These are phyloP conservation scores for Coix lacrymajobi DNA, from an alignment of 176 grass and related monocot genomes.

Conservation along the genomic window DNA sequence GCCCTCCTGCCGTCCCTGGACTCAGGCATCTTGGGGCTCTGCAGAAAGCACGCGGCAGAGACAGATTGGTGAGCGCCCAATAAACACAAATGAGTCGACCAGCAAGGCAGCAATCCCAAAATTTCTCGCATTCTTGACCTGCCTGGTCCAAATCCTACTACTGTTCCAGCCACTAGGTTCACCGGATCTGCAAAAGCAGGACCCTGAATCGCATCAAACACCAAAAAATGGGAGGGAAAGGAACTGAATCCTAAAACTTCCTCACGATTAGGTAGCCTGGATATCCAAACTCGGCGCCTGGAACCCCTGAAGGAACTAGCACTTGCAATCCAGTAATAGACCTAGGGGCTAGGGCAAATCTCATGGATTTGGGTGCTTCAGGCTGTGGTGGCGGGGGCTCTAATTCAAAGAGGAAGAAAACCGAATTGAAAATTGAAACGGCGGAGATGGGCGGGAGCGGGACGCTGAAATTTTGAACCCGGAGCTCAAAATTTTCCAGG, in stretches of 20 bases:
- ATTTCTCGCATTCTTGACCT: not conserved
- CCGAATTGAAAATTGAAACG: not conserved
- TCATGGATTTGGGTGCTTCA: not conserved
- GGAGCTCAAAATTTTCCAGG: not conserved
- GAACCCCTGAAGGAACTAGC: not conserved
- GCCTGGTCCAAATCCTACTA: not conserved
- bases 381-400: not conserved
- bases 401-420: not conserved
- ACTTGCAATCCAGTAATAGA: not conserved
- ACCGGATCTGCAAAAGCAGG: not conserved
- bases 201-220: slow-evolving; percentile 8
- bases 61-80: not conserved
- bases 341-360: not conserved
- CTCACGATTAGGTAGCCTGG: slow-evolving; percentile 16
- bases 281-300: not conserved
- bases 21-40: slow-evolving; percentile 44
- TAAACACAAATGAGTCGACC: not conserved
- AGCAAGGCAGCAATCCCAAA: not conserved
- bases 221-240: not conserved
- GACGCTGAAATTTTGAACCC: slow-evolving; percentile 12
- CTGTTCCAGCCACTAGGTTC: not conserved
- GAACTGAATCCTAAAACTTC: not conserved
- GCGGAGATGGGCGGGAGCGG: slow-evolving; percentile 32
- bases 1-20: slow-evolving; percentile 30
- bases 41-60: not conserved